Evolutionary conservation across 2,329 filamentous ascomycete species (phyloP).

Genomic region (Talaromyces sp.): DNA sequence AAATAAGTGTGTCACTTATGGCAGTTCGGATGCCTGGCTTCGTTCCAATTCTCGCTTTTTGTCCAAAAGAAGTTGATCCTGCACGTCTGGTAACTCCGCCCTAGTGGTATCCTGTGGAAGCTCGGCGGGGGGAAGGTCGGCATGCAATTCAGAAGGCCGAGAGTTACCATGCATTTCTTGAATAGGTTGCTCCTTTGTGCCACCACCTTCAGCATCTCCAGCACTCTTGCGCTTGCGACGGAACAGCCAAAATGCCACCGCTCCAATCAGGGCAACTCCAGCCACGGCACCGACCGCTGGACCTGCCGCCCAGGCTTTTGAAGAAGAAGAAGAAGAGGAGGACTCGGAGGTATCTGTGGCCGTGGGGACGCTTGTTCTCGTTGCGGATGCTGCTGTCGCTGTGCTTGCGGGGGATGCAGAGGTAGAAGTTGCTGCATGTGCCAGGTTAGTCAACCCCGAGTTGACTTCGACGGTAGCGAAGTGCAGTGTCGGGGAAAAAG

Average conservation of each 20-base stretch:
- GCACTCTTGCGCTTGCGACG: neutral
- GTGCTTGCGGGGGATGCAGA: neutral
- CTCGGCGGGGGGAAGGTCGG: neutral
- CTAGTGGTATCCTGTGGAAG: neutral
- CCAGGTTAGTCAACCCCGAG: neutral
- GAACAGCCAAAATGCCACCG: neutral
- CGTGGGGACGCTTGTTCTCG: neutral
- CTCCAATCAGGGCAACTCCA: neutral
- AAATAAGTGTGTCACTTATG: no score
- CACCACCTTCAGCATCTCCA: neutral
- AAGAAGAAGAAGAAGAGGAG: neutral
- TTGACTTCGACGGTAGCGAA: neutral
- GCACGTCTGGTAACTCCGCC: neutral
- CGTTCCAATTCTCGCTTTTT: no score
- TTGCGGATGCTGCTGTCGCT: neutral
- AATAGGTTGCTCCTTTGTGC: neutral
- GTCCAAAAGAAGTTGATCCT: no score
- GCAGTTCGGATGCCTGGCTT: no score
- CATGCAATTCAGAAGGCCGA: neutral
- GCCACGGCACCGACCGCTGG: neutral
- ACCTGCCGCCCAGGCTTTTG: neutral
- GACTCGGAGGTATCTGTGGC: neutral
- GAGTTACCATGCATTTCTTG: neutral
- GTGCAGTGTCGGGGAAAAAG: neutral
- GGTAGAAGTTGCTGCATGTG: neutral